Evolutionary conservation across 2,329 filamentous ascomycete genomes (phyloP), one percentile per base, ranked within the genome.

Genomic region (Alternaria arborescens): DNA sequence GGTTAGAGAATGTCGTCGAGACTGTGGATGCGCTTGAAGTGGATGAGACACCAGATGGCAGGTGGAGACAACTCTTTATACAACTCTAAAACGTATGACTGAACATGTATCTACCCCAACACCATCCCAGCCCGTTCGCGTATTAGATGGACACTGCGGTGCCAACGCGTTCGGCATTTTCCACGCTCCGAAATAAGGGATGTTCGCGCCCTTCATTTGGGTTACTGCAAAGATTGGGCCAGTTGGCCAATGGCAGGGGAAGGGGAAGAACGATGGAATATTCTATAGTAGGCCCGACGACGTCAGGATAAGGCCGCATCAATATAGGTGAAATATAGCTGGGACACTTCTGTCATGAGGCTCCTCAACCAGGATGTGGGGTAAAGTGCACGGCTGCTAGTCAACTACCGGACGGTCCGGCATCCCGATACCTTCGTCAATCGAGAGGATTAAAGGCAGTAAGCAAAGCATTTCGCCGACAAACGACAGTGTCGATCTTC

Each of bases 211-310:
- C 53, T 65, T 66, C 56, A 64, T 63, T 53, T 62, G 46, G 30
- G 3, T 8, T 18, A 50, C 46, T 36, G 46, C 46, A 50, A 20
- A 50, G 26, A 4, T n/a, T 26, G 16, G 20, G 24, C 40, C 32
- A 46, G 36, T n/a, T 43, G 38, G 22, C 69, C 64, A 70, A 71
- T 74, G 42, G 61, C 8, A 18, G 8, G 44, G 20, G 47, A 61
- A 58, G 60, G 62, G 65, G 64, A 66, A 67, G 41, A 40, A 36
- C 47, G 42, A 38, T 51, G 62, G 66, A 72, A 68, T 38, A 36
- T 69, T 71, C 69, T 61, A 71, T 68, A 72, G 60, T 69, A 64
- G 46, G 62, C 41, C 60, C 52, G 50, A 55, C 57, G 55, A 60
- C 54, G 56, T 60, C 50, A 52, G 55, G 38, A 14, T 46, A 62